Base-by-base conservation (phyloP, 768 basidiomycete species). In the Mycena chlorophos region DNA sequence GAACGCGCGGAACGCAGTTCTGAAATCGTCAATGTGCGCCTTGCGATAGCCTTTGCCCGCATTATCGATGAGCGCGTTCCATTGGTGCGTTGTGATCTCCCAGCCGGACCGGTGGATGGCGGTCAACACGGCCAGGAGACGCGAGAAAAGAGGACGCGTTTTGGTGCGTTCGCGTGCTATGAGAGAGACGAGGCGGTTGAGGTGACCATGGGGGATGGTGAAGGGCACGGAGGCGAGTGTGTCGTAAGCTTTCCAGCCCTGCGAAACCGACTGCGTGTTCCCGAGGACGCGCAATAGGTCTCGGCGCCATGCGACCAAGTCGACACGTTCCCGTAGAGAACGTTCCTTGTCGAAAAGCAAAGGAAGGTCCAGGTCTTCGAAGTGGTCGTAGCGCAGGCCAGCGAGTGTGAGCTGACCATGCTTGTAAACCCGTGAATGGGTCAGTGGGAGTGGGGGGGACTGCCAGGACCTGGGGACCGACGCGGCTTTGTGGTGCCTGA, bases 51-150 rank as follows among this genome's bases (percentile, higher is more conserved):
- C 87, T 56, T 78, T 80, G 16, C 84, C 89, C 0, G 86, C 84
- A 64, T 75, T 78, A 61, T 87, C 78, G 56, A 92, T 80, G 42
- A 93, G 76, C 6, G 82, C 74, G 65, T 91, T 92, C 88, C 90
- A 92, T 66, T 91, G 82, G 77, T 83, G 83, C n/a, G 72, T 62
- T 58, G 80, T 74, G 28, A 90, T 67, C 12, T 52, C 71, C 22
- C 83, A 86, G 13, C 83, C 85, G n/a, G 72, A 74, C 20, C 69
- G 70, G 54, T 78, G 81, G 37, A 92, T 71, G 40, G 75, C 77
- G 39, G 78, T 78, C 58, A 91, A 65, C 13, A 90, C 80, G n/a
- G 85, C 79, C n/a, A 89, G 74, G 3, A 92, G 75, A 13, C 83
- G 85, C 8, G 85, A 75, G 69, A 86, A 89, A 49, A 80, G 71